Conservation (phyloP, 2,329 filamentous ascomycete genomes). For the Myotisia sp. region DNA sequence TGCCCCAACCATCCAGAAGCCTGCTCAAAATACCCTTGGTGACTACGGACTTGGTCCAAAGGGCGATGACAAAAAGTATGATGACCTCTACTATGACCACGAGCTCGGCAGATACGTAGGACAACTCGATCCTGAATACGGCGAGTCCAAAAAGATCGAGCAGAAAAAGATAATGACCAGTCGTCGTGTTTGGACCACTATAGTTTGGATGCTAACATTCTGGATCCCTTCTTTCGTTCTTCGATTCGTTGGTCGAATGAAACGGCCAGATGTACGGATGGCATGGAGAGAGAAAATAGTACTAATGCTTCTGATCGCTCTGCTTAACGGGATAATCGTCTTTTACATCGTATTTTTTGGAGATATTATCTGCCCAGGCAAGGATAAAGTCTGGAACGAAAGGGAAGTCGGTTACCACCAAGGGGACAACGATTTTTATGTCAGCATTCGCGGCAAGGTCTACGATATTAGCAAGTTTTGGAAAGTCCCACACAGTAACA, state of each 20-base stretch:
- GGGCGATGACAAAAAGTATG: constrained; percentile 62
- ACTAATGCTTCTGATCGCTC: constrained; percentile 60
- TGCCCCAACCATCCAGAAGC: constrained; percentile 40
- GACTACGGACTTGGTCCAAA: constrained; percentile 84
- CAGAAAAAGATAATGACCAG: constrained; percentile 48
- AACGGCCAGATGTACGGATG: constrained; percentile 88
- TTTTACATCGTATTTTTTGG: constrained; percentile 91
- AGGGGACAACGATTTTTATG: constrained; percentile 65
- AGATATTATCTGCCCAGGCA: constrained; percentile 73
- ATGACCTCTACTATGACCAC: constrained; percentile 55
- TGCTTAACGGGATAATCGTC: constrained; percentile 67
- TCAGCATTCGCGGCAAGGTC: constrained; percentile 73
- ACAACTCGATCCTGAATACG: constrained; percentile 61
- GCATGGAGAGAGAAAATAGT: constrained; percentile 95
- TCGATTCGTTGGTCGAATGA: constrained; percentile 79
- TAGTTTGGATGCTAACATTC: constrained; percentile 80
- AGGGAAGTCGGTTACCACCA: constrained; percentile 57
- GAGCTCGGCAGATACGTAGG: constrained; percentile 53
- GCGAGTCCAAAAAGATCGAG: constrained; percentile 60
- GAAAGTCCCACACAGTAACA: constrained; percentile 65
- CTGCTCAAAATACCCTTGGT: constrained; percentile 48
- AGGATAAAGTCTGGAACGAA: constrained; percentile 71
- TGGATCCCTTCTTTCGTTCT: constrained; percentile 86
- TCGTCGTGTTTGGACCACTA: constrained; percentile 62
- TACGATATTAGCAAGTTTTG: constrained; percentile 90